Evolutionary conservation across 306 rosid species (phyloP).

Genomic region (Cucurbita moschata): DNA sequence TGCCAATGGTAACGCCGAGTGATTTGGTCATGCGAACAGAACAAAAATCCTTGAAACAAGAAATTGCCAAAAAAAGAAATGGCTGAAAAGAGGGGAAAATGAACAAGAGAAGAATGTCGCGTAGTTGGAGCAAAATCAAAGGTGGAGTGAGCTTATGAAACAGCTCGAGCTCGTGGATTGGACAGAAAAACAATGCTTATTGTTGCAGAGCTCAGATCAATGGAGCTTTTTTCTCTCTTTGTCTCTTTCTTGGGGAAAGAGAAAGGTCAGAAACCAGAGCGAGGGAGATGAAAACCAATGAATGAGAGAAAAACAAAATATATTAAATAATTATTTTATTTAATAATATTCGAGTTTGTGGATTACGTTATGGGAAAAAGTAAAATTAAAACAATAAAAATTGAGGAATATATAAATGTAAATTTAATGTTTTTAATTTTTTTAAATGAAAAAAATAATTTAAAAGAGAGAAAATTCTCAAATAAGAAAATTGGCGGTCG

Average conservation of each 20-base stretch:
- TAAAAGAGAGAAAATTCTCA: background rate
- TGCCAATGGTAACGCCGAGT: background rate
- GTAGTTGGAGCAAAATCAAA: background rate
- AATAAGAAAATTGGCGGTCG: conserved; percentile 13
- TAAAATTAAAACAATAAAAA: background rate
- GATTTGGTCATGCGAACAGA: background rate
- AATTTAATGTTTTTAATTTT: too few relatives aligned
- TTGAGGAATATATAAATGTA: background rate
- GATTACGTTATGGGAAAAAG: background rate
- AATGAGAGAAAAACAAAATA: background rate
- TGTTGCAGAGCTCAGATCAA: conserved; percentile 13
- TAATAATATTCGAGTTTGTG: background rate
- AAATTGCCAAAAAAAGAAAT: background rate
- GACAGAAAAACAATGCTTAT: background rate
- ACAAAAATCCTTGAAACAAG: background rate
- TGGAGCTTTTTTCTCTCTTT: background rate
- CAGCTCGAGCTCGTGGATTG: conserved; percentile 4
- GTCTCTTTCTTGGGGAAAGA: conserved; percentile 4
- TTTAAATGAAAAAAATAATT: background rate
- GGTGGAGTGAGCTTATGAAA: conserved; percentile 11
- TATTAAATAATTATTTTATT: background rate
- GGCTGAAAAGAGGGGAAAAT: background rate
- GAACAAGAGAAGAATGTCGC: conserved; percentile 6
- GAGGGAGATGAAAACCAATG: background rate
- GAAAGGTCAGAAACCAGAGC: background rate